A percentile compares a stretch with the other conserved stretches of the same genome.
phyloP scores from a whole-genome alignment of 441 rosid species.

The Populus trichocarpa region DNA sequence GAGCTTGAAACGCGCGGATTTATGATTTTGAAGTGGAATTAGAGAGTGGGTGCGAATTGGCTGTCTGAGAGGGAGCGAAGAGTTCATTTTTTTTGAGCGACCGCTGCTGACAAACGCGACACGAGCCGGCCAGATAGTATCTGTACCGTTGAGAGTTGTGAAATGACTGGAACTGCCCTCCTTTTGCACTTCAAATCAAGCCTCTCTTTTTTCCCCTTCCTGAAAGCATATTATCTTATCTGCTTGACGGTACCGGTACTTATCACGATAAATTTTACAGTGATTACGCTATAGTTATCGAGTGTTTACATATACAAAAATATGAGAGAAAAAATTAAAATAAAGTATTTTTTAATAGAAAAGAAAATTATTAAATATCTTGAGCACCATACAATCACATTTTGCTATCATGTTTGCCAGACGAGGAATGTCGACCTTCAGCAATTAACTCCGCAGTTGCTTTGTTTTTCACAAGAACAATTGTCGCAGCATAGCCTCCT shows the following conservation, averaged over 20 bases:
- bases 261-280: too few relatives aligned
- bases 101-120: not conserved
- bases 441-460: slow-evolving; percentile 72
- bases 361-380: not conserved
- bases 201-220: not conserved
- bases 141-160: not conserved
- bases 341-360: not conserved
- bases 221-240: not conserved
- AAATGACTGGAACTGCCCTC: not conserved
- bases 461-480: slow-evolving; percentile 65
- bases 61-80: not conserved
- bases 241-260: not conserved
- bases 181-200: not conserved
- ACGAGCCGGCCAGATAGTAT: not conserved
- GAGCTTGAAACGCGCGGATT: not conserved
- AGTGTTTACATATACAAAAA: not conserved
- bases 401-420: slow-evolving; percentile 59
- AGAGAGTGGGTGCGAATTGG: not conserved
- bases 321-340: not conserved
- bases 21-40: not conserved
- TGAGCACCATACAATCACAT: slow-evolving; percentile 32
- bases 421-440: slow-evolving; percentile 89
- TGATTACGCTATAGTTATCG: too few relatives aligned
- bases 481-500: slow-evolving; percentile 66
- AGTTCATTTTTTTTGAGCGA: not conserved